phyloP scores from a whole-genome alignment of 78 protist species.

The Guillardia theta region DNA sequence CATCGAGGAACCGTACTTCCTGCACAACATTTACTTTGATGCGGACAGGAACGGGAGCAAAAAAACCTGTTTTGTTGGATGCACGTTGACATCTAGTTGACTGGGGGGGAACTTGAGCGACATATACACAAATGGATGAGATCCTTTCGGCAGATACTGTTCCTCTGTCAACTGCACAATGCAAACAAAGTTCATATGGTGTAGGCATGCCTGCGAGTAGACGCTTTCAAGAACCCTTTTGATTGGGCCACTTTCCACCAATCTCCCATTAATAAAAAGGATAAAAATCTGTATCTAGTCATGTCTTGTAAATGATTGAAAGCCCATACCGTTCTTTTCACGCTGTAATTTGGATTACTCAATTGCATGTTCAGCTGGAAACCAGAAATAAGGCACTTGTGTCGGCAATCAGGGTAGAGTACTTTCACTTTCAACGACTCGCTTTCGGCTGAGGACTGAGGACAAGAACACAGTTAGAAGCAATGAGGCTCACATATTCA shows the following conservation, averaged over 20 bases:
- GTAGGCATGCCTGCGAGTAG: no score
- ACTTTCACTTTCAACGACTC: neutral
- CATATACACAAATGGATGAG: slow-evolving; percentile 21
- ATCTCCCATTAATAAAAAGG: slow-evolving; percentile 90
- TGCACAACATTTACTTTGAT: neutral
- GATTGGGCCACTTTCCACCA: slow-evolving; percentile 80
- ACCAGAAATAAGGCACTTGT: neutral
- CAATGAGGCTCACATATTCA: no score
- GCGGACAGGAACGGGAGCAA: neutral
- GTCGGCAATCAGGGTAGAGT: neutral
- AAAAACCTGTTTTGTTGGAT: slow-evolving; percentile 97
- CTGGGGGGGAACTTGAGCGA: slow-evolving; percentile 69
- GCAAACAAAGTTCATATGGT: no score
- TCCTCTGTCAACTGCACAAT: no score
- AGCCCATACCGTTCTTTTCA: neutral
- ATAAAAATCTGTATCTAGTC: neutral
- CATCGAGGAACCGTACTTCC: slow-evolving; percentile 53
- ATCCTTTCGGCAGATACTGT: neutral
- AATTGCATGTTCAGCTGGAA: neutral
- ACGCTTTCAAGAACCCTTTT: slow-evolving; percentile 62
- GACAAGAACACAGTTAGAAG: no score
- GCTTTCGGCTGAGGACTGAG: neutral
- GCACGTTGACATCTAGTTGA: slow-evolving; percentile 95
- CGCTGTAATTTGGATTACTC: neutral
- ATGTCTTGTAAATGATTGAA: neutral